Evolutionary conservation across 2,329 filamentous ascomycete genomes (phyloP), one percentile per base, ranked within the genome.

Genomic region (Macrophomina phaseolina): DNA sequence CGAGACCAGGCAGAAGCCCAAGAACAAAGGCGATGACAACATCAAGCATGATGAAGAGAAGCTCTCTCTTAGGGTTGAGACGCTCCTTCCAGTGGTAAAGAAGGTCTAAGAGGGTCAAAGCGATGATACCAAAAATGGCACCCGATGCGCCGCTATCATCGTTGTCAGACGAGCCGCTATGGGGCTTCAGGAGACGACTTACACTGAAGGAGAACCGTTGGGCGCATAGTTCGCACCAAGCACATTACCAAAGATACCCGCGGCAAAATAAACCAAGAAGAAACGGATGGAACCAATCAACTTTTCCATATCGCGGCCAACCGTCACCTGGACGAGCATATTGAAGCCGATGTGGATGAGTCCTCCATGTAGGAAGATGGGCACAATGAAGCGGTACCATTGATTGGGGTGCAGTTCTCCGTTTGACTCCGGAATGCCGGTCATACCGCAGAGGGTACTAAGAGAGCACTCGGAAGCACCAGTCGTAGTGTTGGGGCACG

Each of bases 341-440:
- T 99, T 99, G 85, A 98, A 97, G 16, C 89, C 92, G 67, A 99
- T 97, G 76, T 99, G 95, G 69, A 99, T 90, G 66, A 99, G 81
- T 14, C 95, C 95, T 1, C 93, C 93, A 74, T 99, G 95, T 73
- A 99, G 83, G 81, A 99, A 99, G 69, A 99, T 97, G 46, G 95
- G 94, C 1, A 90, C 82, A 75, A 99, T 97, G 82, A 99, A 98
- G 68, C 95, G 91, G 80, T 87, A 99, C 95, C 95, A 99, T 78
- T 99, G 95, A 76, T 98, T 89, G 0, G 95, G 95, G 71, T 88
- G 85, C 62, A 86, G 75, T 51, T 80, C 78, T 49, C 82, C 81
- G 32, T 76, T 76, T 18, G 77, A 72, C 2, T 82, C 75, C 8
- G 91, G 91, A 5, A 93, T 89, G 68, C 90, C 90, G 67, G 85